These are phyloP conservation scores for Neurospora sp. DNA, from an alignment of 495 filamentous ascomycete genomes.

Conservation along the genomic window DNA sequence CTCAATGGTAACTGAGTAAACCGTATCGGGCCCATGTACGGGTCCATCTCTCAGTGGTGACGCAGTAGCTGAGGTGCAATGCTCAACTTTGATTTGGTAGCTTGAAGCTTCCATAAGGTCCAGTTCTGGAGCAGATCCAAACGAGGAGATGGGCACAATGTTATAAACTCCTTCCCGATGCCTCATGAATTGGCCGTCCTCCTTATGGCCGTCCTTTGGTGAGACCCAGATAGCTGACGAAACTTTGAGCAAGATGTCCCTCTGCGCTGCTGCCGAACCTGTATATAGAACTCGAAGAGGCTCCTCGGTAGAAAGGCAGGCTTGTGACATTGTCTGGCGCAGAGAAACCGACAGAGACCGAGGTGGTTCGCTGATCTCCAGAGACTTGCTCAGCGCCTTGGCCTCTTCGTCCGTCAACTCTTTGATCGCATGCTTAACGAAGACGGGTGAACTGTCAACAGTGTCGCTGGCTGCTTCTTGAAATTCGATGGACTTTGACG, in stretches of 20 bases:
- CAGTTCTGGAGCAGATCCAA: conserved; percentile 59
- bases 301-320: conserved; percentile 50
- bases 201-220: conserved; percentile 11
- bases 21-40: not conserved
- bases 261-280: conserved; percentile 50
- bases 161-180: conserved; percentile 43
- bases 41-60: not conserved
- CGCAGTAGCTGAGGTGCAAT: conserved; percentile 46
- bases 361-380: conserved; percentile 23
- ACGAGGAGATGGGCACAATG: conserved; percentile 63
- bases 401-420: conserved; percentile 46
- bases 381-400: conserved; percentile 32
- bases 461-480: conserved; percentile 39
- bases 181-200: conserved; percentile 11
- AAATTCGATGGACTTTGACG: conserved; percentile 45
- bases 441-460: conserved; percentile 36
- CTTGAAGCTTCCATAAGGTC: conserved; percentile 59
- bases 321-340: conserved; percentile 62
- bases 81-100: conserved; percentile 63
- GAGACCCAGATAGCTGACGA: conserved; percentile 50
- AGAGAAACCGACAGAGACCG: conserved; percentile 46
- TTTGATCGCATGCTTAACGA: conserved; percentile 53
- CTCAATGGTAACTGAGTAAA: conserved; percentile 46
- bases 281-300: conserved; percentile 63
- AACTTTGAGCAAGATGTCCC: conserved; percentile 66